Percentiles rank a stretch among this genome's conserved stretches.
phyloP scores from a whole-genome alignment of 164 flowering plant genomes.

The Chimonanthus praecox region DNA sequence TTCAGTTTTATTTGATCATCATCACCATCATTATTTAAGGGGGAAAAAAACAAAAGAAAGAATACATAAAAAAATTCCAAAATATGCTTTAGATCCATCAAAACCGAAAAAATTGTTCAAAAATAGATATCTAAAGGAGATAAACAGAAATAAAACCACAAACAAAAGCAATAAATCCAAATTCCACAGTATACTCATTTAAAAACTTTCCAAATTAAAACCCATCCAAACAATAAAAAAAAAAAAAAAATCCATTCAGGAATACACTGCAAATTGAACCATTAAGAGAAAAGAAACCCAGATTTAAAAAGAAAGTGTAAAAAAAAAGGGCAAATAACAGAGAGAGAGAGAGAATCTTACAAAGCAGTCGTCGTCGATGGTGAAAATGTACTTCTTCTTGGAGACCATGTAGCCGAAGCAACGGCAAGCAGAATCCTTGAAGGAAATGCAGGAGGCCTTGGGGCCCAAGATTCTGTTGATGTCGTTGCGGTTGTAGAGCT shows the following conservation, averaged over 20 bases:
- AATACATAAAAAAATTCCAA: neutral
- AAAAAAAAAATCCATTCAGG: neutral
- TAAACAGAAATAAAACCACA: neutral
- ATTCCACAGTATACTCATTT: neutral
- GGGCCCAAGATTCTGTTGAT: conserved; percentile 73
- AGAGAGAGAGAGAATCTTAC: conserved; percentile 28
- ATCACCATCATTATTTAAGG: neutral
- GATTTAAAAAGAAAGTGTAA: neutral
- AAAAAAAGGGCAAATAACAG: too few species aligned
- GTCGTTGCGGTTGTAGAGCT: conserved; percentile 74
- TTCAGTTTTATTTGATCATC: neutral
- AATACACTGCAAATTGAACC: neutral
- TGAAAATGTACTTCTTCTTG: conserved; percentile 87
- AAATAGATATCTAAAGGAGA: neutral
- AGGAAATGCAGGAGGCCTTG: conserved; percentile 79
- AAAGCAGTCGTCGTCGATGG: conserved; percentile 92
- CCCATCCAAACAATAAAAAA: neutral
- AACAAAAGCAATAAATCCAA: neutral
- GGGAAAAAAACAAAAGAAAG: neutral
- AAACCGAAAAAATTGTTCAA: neutral
- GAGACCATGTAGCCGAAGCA: conserved; percentile 88
- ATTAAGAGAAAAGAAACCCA: neutral
- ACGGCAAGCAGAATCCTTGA: conserved; percentile 88
- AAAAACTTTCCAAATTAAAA: neutral
- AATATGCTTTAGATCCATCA: neutral